Percentiles rank a stretch among this genome's conserved stretches.
These are phyloP conservation scores for Alternaria consortialis DNA, from an alignment of 2,329 filamentous ascomycete species.

Conservation along the genomic window DNA sequence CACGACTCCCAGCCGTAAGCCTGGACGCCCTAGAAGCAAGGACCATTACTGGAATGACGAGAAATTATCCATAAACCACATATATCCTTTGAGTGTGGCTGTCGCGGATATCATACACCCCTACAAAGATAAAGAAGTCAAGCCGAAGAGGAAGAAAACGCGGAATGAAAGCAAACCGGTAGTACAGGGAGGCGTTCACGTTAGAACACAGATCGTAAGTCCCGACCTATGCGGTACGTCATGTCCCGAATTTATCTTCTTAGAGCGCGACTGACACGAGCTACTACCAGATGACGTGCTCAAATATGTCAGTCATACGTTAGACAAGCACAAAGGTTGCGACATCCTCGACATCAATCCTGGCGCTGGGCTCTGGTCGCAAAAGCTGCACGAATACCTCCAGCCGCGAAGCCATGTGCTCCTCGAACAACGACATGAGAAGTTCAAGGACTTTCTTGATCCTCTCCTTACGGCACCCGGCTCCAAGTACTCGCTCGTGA, in stretches of 20 bases:
- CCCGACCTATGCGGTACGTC: slow-evolving; percentile 56
- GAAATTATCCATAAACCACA: slow-evolving; percentile 21
- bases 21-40: slow-evolving; percentile 2
- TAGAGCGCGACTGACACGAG: slow-evolving; percentile 17
- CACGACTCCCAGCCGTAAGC: slow-evolving; percentile 1
- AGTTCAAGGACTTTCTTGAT: slow-evolving; percentile 69
- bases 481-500: slow-evolving; percentile 60
- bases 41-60: slow-evolving; percentile 23
- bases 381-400: slow-evolving; percentile 76
- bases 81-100: slow-evolving; percentile 25
- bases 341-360: slow-evolving; percentile 90
- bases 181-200: slow-evolving; percentile 9
- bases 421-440: slow-evolving; percentile 72
- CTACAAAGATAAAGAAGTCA: slow-evolving; percentile 1
- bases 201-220: slow-evolving; percentile 54
- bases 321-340: slow-evolving; percentile 77
- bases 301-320: slow-evolving; percentile 71
- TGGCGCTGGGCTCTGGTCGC: slow-evolving; percentile 79
- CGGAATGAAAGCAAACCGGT: neutral
- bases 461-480: slow-evolving; percentile 51
- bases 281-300: slow-evolving; percentile 69
- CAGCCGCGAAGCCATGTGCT: slow-evolving; percentile 84
- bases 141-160: slow-evolving; percentile 6
- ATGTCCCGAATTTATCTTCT: slow-evolving; percentile 19
- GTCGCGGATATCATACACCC: slow-evolving; percentile 22